Evolutionary conservation across 208 protist genomes (phyloP).

Genomic region (Crithidia brevicula): DNA sequence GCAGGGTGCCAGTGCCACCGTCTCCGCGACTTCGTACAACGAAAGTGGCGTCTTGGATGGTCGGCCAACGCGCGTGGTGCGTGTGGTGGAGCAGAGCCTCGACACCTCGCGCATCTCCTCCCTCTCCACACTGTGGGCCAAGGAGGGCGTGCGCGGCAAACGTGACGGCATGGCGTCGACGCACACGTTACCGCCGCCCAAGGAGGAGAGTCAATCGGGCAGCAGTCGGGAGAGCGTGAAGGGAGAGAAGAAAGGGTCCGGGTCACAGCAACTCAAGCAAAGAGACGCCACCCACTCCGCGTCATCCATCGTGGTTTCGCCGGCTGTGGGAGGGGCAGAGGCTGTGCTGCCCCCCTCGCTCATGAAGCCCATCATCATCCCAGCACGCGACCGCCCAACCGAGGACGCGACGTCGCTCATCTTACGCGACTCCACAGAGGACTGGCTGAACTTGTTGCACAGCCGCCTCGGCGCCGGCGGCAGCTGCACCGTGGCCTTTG

Average conservation of each 20-base stretch:
- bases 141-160: not conserved
- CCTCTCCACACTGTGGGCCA: slow-evolving; percentile 1
- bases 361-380: slow-evolving; percentile 7
- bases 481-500: slow-evolving; percentile 26
- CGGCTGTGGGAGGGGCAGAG: not conserved
- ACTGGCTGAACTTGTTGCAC: slow-evolving; percentile 20
- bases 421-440: slow-evolving; percentile 18
- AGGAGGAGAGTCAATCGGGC: not conserved
- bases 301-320: not conserved
- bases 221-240: not conserved
- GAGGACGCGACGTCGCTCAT: slow-evolving; percentile 4
- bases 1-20: not conserved
- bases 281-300: slow-evolving; percentile 1
- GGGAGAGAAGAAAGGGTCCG: not conserved
- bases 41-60: slow-evolving; percentile 9
- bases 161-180: slow-evolving; percentile 9
- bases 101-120: slow-evolving; percentile 6
- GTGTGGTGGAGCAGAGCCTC: slow-evolving; percentile 8
- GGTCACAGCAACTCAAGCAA: not conserved
- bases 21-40: slow-evolving; percentile 5
- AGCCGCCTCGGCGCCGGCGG: not conserved
- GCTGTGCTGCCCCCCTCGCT: slow-evolving; percentile 7
- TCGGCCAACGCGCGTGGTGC: not conserved
- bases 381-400: not conserved
- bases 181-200: slow-evolving; percentile 15